Evolutionary conservation across 2,329 filamentous ascomycete genomes (phyloP).

Genomic region (Cytospora chrysosperma): DNA sequence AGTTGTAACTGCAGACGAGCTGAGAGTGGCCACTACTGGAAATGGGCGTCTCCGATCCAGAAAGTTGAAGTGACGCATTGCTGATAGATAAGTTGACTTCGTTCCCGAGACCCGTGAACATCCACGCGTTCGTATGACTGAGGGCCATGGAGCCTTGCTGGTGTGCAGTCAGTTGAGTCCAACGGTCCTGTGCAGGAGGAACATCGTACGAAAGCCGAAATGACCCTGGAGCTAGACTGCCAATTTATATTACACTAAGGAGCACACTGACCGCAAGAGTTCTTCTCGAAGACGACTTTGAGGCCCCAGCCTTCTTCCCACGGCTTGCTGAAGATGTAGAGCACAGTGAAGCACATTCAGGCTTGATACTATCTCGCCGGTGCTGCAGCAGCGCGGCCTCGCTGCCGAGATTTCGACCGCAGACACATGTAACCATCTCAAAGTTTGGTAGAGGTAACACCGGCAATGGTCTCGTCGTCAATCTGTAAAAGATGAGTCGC

Average conservation of each 20-base stretch:
- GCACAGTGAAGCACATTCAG: not conserved
- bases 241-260: no score
- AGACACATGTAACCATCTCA: not conserved
- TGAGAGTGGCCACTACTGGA: not conserved
- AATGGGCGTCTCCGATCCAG: not conserved
- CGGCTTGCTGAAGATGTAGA: no score
- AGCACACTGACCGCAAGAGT: no score
- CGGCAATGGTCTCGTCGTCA: not conserved
- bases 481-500: no score
- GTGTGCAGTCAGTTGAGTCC: no score
- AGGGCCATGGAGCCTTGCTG: not conserved
- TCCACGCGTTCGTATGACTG: not conserved
- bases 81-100: not conserved
- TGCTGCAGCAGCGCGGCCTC: not conserved
- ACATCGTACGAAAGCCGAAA: no score
- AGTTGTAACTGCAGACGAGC: conserved; percentile 16
- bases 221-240: no score
- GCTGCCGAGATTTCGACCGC: not conserved
- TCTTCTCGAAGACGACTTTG: no score
- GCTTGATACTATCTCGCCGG: not conserved
- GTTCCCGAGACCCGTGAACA: not conserved
- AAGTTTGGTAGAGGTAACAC: not conserved
- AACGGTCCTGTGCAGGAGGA: no score
- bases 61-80: not conserved
- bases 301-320: no score